Evolutionary conservation across 2,329 filamentous ascomycete genomes (phyloP).

Genomic region (Trichocomaceae sp.): DNA sequence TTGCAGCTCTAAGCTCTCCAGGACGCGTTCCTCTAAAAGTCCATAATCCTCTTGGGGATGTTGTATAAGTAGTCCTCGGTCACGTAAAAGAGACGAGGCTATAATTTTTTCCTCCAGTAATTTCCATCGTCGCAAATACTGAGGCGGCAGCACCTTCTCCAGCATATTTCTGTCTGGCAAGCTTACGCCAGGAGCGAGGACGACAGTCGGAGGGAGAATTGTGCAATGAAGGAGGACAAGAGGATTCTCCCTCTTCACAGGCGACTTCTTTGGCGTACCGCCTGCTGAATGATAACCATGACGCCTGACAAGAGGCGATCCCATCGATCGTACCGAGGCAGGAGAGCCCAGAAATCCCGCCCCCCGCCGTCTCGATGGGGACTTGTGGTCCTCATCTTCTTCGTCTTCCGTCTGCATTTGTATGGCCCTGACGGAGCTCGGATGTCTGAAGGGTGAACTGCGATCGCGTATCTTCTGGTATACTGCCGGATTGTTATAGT

Average conservation of each 20-base stretch:
- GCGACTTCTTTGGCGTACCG: slow-evolving; percentile 25
- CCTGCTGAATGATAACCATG: slow-evolving; percentile 30
- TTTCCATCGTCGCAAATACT: slow-evolving; percentile 43
- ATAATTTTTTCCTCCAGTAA: slow-evolving; percentile 49
- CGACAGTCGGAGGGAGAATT: slow-evolving; percentile 48
- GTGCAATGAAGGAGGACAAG: slow-evolving; percentile 57
- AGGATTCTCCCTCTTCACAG: slow-evolving; percentile 44
- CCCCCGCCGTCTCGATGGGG: slow-evolving; percentile 27
- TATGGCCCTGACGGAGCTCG: slow-evolving; percentile 40
- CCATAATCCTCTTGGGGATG: slow-evolving; percentile 59
- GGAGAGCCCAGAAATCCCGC: slow-evolving; percentile 18
- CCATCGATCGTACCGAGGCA: slow-evolving; percentile 26
- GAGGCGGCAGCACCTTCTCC: slow-evolving; percentile 44
- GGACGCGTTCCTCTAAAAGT: slow-evolving; percentile 54
- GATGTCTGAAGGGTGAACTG: slow-evolving; percentile 35
- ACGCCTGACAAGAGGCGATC: slow-evolving; percentile 26
- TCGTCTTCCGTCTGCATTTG: slow-evolving; percentile 41
- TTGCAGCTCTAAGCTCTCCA: slow-evolving; percentile 55
- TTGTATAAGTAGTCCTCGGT: slow-evolving; percentile 55
- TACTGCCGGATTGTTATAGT: slow-evolving; percentile 13
- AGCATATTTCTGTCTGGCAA: slow-evolving; percentile 39
- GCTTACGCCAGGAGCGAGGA: slow-evolving; percentile 36
- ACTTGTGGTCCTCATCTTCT: slow-evolving; percentile 32
- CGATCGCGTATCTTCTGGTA: slow-evolving; percentile 19
- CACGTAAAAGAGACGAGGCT: slow-evolving; percentile 48